Conservation (phyloP, 2,329 filamentous ascomycete genomes). For the Aspergillus proliferans region DNA sequence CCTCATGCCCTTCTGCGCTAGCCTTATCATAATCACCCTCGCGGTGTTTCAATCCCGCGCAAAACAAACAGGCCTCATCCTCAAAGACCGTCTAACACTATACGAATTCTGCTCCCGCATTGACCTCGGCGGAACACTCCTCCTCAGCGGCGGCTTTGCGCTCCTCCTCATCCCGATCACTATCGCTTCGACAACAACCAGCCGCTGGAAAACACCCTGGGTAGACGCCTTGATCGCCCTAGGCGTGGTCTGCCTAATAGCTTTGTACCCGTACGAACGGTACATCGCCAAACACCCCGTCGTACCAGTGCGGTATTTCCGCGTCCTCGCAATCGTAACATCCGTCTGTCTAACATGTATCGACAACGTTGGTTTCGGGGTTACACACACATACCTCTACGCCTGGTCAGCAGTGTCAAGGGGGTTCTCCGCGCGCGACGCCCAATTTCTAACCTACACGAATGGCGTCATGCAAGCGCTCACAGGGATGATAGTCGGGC, state of each 20-base stretch:
- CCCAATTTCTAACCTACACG: constrained; percentile 39
- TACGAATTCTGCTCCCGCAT: constrained; percentile 28
- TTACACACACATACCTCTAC: constrained; percentile 46
- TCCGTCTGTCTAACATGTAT: constrained; percentile 35
- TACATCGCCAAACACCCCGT: constrained; percentile 41
- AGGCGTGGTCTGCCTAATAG: constrained; percentile 37
- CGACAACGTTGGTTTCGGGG: constrained; percentile 41
- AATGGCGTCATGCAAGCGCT: constrained; percentile 41
- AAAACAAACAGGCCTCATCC: constrained; percentile 20
- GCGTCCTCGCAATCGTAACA: constrained; percentile 38
- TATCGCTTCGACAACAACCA: constrained; percentile 37
- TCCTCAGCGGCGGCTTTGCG: constrained; percentile 46
- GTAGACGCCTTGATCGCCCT: constrained; percentile 41
- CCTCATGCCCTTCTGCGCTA: constrained; percentile 34
- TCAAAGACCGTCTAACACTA: constrained; percentile 19
- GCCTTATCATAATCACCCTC: constrained; percentile 33
- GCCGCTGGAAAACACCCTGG: constrained; percentile 42
- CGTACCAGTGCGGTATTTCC: constrained; percentile 43
- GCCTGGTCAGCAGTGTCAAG: constrained; percentile 43
- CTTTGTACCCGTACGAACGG: constrained; percentile 46
- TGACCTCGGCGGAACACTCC: constrained; percentile 37
- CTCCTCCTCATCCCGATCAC: constrained; percentile 46
- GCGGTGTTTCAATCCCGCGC: constrained; percentile 32
- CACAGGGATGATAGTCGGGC: constrained; percentile 35
- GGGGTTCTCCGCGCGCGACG: constrained; percentile 34